Evolutionary conservation across 2,329 filamentous ascomycete genomes (phyloP).

Genomic region (Ceratocystis harringtonii): DNA sequence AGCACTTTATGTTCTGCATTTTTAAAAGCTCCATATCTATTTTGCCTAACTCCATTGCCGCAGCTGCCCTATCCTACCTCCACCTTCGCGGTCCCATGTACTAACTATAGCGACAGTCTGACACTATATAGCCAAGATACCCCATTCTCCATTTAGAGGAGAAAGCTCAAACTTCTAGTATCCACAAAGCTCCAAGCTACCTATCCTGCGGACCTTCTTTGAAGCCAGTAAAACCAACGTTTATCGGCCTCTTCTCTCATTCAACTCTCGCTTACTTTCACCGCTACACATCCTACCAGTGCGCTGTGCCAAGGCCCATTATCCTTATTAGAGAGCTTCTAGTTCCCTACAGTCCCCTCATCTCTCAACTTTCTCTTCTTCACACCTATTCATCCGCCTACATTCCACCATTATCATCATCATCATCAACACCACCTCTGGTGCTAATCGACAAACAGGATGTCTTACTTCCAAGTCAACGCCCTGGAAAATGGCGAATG

Average conservation of each 20-base stretch:
- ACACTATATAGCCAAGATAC: background rate
- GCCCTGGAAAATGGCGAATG: slow-evolving; percentile 40
- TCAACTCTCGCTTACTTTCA: background rate
- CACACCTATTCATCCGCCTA: background rate
- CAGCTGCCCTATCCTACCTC: background rate
- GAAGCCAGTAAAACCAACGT: background rate
- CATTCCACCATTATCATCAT: background rate
- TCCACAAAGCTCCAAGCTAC: background rate
- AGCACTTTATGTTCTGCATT: background rate
- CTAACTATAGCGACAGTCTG: background rate
- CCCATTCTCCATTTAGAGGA: background rate
- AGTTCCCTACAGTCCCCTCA: background rate
- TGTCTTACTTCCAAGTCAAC: slow-evolving; percentile 33
- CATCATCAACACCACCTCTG: background rate
- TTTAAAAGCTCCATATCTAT: background rate
- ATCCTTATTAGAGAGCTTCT: background rate
- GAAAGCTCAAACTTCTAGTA: background rate
- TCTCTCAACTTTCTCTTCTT: background rate
- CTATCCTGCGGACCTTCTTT: background rate
- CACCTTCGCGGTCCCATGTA: background rate
- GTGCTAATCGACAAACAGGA: background rate
- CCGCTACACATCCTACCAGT: background rate
- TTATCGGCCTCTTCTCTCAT: background rate
- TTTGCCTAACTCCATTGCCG: background rate
- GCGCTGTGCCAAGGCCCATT: background rate